Conservation (phyloP, 2,329 filamentous ascomycete genomes). For the Rhynchosporium secalis region DNA sequence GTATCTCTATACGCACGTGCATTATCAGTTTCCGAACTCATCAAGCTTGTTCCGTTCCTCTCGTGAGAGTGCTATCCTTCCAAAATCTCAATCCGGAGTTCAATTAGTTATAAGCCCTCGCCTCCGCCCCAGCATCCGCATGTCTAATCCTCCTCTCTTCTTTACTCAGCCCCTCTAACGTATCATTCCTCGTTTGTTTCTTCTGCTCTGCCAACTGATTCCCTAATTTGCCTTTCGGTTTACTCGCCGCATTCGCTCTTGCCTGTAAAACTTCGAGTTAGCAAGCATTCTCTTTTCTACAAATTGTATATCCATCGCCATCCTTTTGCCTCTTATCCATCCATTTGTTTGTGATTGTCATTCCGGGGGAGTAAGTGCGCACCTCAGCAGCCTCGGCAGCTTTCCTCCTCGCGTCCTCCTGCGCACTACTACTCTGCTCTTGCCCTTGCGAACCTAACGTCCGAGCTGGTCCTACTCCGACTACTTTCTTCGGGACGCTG, state of each 20-base stretch:
- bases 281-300: not conserved
- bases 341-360: no score
- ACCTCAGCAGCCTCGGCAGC: conserved; percentile 87
- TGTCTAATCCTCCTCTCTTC: conserved; percentile 62
- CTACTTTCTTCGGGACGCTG: conserved; percentile 51
- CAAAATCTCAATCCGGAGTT: not conserved
- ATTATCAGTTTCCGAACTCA: not conserved
- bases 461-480: conserved; percentile 53
- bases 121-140: conserved; percentile 61
- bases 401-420: conserved; percentile 64
- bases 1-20: conserved; percentile 2
- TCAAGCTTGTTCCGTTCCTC: not conserved
- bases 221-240: conserved; percentile 62
- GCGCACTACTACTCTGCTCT: conserved; percentile 34
- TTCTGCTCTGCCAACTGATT: conserved; percentile 73
- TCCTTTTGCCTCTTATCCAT: no score
- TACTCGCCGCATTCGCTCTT: conserved; percentile 44
- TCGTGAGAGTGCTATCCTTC: not conserved
- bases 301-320: not conserved
- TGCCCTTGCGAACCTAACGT: conserved; percentile 62
- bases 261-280: conserved; percentile 12
- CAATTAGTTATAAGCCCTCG: conserved; percentile 57
- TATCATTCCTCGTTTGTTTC: conserved; percentile 67
- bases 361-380: conserved; percentile 39
- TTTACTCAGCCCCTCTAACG: conserved; percentile 66